Evolutionary conservation across 164 flowering plant genomes (phyloP).

Genomic region (Tinospora cordifolia): DNA sequence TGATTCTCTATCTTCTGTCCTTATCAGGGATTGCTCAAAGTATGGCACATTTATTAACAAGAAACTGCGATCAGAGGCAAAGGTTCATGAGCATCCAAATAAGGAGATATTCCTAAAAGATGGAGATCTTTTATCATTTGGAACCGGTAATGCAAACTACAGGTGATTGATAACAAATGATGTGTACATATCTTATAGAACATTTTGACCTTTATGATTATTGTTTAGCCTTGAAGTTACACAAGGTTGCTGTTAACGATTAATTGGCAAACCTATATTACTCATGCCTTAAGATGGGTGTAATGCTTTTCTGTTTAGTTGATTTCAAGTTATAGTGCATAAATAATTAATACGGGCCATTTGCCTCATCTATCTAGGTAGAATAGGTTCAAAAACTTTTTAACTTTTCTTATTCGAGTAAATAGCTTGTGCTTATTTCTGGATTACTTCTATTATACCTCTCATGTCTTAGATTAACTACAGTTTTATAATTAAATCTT

Average conservation of each 20-base stretch:
- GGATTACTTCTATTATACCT: background rate
- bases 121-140: slow-evolving; percentile 70
- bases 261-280: background rate
- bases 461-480: background rate
- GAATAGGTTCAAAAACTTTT: background rate
- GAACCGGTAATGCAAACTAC: slow-evolving; percentile 75
- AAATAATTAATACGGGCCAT: no score
- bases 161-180: slow-evolving; percentile 36
- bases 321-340: background rate
- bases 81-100: slow-evolving; percentile 49
- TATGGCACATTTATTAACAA: slow-evolving; percentile 69
- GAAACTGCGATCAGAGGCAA: slow-evolving; percentile 34
- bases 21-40: slow-evolving; percentile 67
- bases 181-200: background rate
- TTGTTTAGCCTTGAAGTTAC: background rate
- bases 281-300: background rate
- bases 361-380: no score
- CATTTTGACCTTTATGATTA: background rate
- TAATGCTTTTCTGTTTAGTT: background rate
- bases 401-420: no score
- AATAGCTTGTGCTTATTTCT: background rate
- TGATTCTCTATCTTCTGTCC: slow-evolving; percentile 27
- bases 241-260: background rate
- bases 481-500: background rate
- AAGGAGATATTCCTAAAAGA: slow-evolving; percentile 52